A percentile compares a stretch with the other conserved stretches of the same genome.
Evolutionary conservation across 2,329 filamentous ascomycete genomes (phyloP).

Genomic region (Chaetomium sp.): DNA sequence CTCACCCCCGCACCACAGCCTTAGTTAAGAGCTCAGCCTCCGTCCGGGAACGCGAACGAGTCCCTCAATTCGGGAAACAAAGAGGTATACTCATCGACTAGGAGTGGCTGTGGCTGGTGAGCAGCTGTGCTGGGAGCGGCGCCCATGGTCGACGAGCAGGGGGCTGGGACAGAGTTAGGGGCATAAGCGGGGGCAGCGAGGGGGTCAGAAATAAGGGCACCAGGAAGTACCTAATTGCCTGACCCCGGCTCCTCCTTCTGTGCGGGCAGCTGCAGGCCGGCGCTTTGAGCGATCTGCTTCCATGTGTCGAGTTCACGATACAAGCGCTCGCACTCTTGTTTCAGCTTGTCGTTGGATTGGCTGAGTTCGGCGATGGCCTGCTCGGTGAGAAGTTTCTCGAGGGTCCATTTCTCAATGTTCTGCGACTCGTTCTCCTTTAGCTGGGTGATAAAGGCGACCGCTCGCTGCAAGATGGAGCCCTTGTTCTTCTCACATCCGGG

Average conservation of each 20-base stretch:
- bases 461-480: slow-evolving; percentile 87
- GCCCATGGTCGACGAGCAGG: no score
- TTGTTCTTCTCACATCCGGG: slow-evolving; percentile 99
- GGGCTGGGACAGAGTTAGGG: no score
- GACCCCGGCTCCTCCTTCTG: slow-evolving; percentile 30
- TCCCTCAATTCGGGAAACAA: no score
- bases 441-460: slow-evolving; percentile 89
- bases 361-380: slow-evolving; percentile 85
- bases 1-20: no score
- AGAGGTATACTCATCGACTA: no score
- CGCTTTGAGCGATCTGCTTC: slow-evolving; percentile 62
- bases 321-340: slow-evolving; percentile 69
- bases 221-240: slow-evolving; percentile 16
- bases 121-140: no score
- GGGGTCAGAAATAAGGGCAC: not conserved
- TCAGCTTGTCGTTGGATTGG: slow-evolving; percentile 79
- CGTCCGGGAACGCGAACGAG: no score
- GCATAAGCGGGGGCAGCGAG: no score
- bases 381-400: slow-evolving; percentile 84
- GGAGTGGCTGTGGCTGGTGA: no score
- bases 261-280: slow-evolving; percentile 43
- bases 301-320: slow-evolving; percentile 74
- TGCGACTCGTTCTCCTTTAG: slow-evolving; percentile 90
- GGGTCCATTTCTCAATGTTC: slow-evolving; percentile 89
- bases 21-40: no score